Base-by-base conservation (phyloP, 768 basidiomycete genomes). In the Russula abietina region DNA sequence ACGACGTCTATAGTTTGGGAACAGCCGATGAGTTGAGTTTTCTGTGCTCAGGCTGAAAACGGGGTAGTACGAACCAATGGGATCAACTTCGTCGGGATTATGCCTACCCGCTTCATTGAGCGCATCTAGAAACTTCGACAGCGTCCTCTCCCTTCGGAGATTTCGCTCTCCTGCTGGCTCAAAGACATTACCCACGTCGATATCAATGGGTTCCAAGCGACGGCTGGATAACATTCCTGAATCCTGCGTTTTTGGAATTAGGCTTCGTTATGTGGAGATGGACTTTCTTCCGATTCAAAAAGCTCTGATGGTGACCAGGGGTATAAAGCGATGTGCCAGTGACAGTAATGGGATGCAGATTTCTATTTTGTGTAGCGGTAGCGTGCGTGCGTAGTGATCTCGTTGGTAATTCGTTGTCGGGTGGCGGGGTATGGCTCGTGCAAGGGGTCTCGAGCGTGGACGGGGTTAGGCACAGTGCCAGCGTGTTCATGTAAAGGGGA, bases 71-170 rank as follows among this genome's bases (percentile, higher is more conserved):
- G 4, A 45, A 43, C 55, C 72, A 73, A 61, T 63, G 73, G 77
- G 73, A 12, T 70, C 60, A 10, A 73, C 74, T 38, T 65, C 69
- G 4, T 73, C 61, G 26, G 71, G 73, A 7, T 70, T 73, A 51
- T 80, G 78, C 38, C 73, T 74, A 60, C 70, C 74, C 57, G 80
- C 33, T 58, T 82, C 80, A 19, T 74, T 74, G 53, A 82, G 69
- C 53, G 79, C 75, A 64, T 82, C 81, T 56, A 82, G 71, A 58
- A 82, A 67, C 57, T 75, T 81, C 39, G 79, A 71, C 56, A 83
- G 65, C 11, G 80, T 82, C 67, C 80, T 78, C 67, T 75, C 80
- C 56, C 80, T 77, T 63, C 56, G 52, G 3, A 39, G 22, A 46
- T 55, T 61, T 55, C 62, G 57, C 39, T 49, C 57, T 48, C 52